These are phyloP conservation scores for Cicer chorassanicum DNA, from an alignment of 306 rosid genomes.

Conservation along the genomic window DNA sequence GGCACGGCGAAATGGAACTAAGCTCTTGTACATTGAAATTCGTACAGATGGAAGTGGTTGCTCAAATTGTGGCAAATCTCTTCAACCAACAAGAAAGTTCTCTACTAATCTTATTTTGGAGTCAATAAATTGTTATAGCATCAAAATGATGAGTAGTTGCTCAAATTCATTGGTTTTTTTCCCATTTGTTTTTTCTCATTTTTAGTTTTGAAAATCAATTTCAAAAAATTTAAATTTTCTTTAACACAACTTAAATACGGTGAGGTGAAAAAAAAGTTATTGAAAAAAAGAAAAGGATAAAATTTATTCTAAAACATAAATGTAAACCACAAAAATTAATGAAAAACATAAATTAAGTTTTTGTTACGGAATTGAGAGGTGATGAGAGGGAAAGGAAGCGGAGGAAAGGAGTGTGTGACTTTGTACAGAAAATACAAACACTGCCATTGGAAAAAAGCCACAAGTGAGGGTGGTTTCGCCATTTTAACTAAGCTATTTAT, in stretches of 20 bases:
- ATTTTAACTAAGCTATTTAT: neutral
- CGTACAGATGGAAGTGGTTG: neutral
- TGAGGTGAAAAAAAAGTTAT: too few species aligned
- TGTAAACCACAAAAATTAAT: too few species aligned
- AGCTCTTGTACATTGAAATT: constrained; percentile 6
- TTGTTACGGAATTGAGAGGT: constrained; percentile 41
- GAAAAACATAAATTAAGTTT: too few species aligned
- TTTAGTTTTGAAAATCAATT: too few species aligned
- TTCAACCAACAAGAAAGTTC: neutral
- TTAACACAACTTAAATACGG: too few species aligned
- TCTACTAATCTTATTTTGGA: neutral
- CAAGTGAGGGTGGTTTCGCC: constrained; percentile 3
- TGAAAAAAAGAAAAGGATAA: too few species aligned
- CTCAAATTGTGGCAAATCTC: constrained; percentile 5
- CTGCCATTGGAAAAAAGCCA: constrained; percentile 33
- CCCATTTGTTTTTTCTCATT: neutral
- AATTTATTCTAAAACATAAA: too few species aligned
- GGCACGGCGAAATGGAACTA: constrained; percentile 31
- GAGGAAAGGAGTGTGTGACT: neutral
- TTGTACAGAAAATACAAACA: neutral
- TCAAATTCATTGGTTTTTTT: neutral
- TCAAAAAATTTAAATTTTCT: too few species aligned
- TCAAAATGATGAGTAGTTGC: neutral
- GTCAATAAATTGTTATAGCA: neutral
- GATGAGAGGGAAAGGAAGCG: neutral